Percentiles rank a stretch among this genome's conserved stretches.
These are phyloP conservation scores for Castanea sativa DNA, from an alignment of 306 rosid species.

Conservation along the genomic window DNA sequence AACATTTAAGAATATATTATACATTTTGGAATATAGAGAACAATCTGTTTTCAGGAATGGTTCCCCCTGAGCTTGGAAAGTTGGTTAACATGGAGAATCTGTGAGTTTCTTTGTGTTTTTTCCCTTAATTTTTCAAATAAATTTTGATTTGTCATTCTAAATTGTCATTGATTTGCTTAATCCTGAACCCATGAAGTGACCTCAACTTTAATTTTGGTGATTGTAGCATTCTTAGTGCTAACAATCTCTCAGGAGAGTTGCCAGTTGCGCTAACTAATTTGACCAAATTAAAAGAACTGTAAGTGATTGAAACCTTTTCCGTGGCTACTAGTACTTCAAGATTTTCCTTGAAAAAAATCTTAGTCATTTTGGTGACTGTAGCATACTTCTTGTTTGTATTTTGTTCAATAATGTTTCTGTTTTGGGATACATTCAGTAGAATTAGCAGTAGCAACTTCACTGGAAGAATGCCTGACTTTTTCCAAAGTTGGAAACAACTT, in stretches of 20 bases:
- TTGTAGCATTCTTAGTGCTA: constrained; percentile 19
- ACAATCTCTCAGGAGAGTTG: constrained; percentile 29
- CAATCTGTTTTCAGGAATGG: neutral
- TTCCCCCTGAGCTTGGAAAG: constrained; percentile 9
- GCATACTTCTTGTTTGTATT: too few species aligned
- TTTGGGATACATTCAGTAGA: constrained; percentile 1
- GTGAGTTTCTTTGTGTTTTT: neutral
- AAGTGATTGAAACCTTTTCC: neutral
- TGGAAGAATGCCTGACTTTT: constrained; percentile 30
- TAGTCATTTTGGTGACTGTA: too few species aligned
- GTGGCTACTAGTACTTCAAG: neutral
- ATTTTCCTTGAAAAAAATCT: neutral
- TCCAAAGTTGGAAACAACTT: constrained; percentile 12
- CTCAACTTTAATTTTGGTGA: neutral
- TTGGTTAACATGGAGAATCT: constrained; percentile 10
- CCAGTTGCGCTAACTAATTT: neutral
- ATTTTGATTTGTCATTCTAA: neutral
- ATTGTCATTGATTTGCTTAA: neutral
- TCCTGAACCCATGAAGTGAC: too few species aligned
- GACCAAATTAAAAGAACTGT: constrained; percentile 22
- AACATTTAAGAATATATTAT: neutral
- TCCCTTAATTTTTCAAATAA: neutral
- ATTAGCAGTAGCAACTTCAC: constrained; percentile 35
- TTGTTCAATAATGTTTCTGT: neutral
- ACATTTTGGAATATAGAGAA: constrained; percentile 20